Base-by-base conservation (phyloP, 306 rosid genomes). In the Ormosia emarginata region DNA sequence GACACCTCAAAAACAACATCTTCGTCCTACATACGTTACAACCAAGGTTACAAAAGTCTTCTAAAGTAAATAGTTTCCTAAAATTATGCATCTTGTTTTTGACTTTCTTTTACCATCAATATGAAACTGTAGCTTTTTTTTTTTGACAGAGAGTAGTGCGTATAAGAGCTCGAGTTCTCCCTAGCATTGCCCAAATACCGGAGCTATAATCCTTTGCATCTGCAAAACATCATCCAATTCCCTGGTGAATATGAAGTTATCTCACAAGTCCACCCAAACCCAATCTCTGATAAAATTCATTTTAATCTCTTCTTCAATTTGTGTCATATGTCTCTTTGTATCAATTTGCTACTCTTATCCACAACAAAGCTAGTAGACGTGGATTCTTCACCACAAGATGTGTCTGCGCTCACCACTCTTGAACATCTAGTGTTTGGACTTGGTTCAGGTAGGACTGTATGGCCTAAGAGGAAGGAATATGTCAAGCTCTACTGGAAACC, bases 391-490 rank as follows among this genome's bases (percentile, higher is more conserved):
- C 37, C 58, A 18, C 76, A 29, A 13, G 15, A 82, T 53, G 80
- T 14, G 11, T 75, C 56, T 46, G 4, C 53, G 66, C 80, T 84
- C 0, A 90, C 93, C 62, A 79, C 86, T 46, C 79, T 93, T 34
- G 76, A 83, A 24, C 92, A 95, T 71, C 74, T 95, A 68, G 93
- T 92, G 40, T 95, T 95, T 14, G 98, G 98, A 47, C 88, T 95
- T 66, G 93, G 93, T 5, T 89, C 98, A 4, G 81, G 71, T 79
- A 64, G 67, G 39, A 29, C 12, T 0, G 77, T 92, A 1, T 95
- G 99, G 99, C 83, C 89, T 9, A 36, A 39, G 43, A 80, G 93
- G 18, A 90, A 93, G 71, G 92, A 89, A 9, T 81, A 80, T 8
- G 80, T 68, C 6, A 59, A 74, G 15, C 84, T 92, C 2, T 95